Evolutionary conservation across 2,329 filamentous ascomycete species (phyloP), one percentile per base, ranked within the genome.

Genomic region (Tolypocladium sp.): DNA sequence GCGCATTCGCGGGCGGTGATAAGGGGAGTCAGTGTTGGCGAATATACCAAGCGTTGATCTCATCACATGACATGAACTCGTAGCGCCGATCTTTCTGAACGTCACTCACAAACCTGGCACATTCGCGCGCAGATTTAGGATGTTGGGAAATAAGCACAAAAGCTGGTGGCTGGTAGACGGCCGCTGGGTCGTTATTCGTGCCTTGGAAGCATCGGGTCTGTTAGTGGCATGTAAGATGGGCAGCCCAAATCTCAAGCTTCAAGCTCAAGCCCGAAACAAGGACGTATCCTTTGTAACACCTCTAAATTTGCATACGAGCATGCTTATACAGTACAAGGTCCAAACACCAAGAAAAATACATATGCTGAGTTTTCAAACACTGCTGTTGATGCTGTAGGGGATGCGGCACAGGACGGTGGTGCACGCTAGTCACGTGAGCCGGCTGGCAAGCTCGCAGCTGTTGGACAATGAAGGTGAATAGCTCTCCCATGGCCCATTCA

Each of bases 1-100:
- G 37, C 84, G 85, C 61, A 72, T 96, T 59, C 70, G 69, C 22
- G 68, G 69, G 35, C 64, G 66, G 20, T 60, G 49, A 57, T 57
- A n/a, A n/a, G 55, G 30, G 10, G 41, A 37, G 20, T 53, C 41
- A 13, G 56, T 15, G n/a, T 30, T 35, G 42, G 10, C 30, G 49
- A 22, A 53, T 37, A 37, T 6, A 37, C 20, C 30, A 53, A 53
- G 49, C 49, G 30, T 37, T 53, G 49, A 53, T 22, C 17, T 33
- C 15, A 13, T 53, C 6, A 53, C 30, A 53, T 20, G 7, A 35
- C 9, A n/a, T 53, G 49, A 35, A 53, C 17, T 22, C 30, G 12
- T 22, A 35, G 20, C 46, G 12, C 10, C 30, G 20, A 35, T 22
- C 20, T 8, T 35, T 37, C 3, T 37, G 17, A 4, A 37, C 5